Evolutionary conservation across 148 eudicot species (phyloP), one percentile per base, ranked within the genome.

Genomic region (Rhododendron vialii): DNA sequence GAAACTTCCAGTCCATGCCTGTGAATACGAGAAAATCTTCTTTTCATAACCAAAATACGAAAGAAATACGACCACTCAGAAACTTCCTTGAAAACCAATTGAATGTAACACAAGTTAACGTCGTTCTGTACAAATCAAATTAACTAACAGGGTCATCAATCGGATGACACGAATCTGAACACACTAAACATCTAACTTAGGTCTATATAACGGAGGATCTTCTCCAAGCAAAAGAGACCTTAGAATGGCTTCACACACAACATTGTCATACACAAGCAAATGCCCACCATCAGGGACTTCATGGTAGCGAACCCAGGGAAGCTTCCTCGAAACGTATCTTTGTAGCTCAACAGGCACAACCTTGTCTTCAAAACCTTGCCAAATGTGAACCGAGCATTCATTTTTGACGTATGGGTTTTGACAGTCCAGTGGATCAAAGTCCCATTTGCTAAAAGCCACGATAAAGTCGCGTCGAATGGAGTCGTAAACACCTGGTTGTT

Each of bases 261-360:
- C 85, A 71, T 59, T 82, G 82, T 90, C 91, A 84, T 90, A 90
- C 85, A 89, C 88, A 53, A 92, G 87, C 85, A 92, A 47, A 73
- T 92, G 93, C 14, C 93, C 93, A 48, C 91, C 91, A 78, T 86
- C 90, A 38, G 92, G 90, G 78, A 92, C 90, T 85, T 92, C 93
- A 45, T 92, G 93, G 48, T 92, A 89, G 81, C 85, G 83, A 35
- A 92, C 86, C 93, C 93, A 92, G 11, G 93, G 91, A 22, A 90
- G 87, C 80, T 82, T 83, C 84, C 59, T 41, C 1, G 91, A 83
- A 8, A 92, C 84, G 24, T 82, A 84, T 53, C 93, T 88, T 78
- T 92, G 92, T 45, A 92, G 71, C 48, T 89, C 65, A 30, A 51
- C 55, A 22, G 93, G 93, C 69, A 90, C 91, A 26, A 90, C 89